phyloP scores from a whole-genome alignment of 306 rosid species.

The Senna tora region DNA sequence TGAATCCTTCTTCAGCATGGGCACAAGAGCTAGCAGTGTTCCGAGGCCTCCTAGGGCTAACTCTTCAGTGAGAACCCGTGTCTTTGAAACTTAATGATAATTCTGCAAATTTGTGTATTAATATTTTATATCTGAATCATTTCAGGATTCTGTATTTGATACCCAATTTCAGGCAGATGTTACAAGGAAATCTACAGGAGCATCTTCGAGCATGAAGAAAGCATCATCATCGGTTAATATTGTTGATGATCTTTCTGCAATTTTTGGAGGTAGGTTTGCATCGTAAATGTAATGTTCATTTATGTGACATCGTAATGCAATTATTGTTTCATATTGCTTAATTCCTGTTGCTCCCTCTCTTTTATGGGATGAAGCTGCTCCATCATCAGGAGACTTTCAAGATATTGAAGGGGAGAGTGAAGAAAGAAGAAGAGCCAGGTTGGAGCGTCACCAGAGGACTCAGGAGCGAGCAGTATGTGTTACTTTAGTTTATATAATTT shows the following conservation, averaged over 20 bases:
- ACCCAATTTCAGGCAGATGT: slow-evolving; percentile 69
- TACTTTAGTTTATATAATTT: slow-evolving; percentile 32
- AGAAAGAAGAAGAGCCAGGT: slow-evolving; percentile 89
- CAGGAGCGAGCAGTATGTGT: slow-evolving; percentile 84
- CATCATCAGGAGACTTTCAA: slow-evolving; percentile 80
- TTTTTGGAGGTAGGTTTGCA: slow-evolving; percentile 73
- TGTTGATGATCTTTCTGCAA: slow-evolving; percentile 88
- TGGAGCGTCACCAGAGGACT: slow-evolving; percentile 92
- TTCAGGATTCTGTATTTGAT: slow-evolving; percentile 67
- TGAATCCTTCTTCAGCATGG: slow-evolving; percentile 77
- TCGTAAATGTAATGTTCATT: slow-evolving; percentile 26
- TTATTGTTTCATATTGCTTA: slow-evolving; percentile 22
- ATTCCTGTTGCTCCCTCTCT: slow-evolving; percentile 27
- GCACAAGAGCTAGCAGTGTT: slow-evolving; percentile 71
- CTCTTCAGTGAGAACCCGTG: slow-evolving; percentile 65
- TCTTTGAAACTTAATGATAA: slow-evolving; percentile 35
- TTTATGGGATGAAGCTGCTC: slow-evolving; percentile 57
- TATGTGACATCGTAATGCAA: slow-evolving; percentile 30
- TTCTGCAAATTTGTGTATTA: slow-evolving; percentile 7
- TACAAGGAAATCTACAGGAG: slow-evolving; percentile 52
- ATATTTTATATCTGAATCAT: slow-evolving; percentile 36
- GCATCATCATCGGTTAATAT: slow-evolving; percentile 72
- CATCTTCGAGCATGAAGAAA: slow-evolving; percentile 72
- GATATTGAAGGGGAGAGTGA: slow-evolving; percentile 94
- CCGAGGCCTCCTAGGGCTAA: slow-evolving; percentile 90